These are phyloP conservation scores for Spathaspora arborariae DNA, from an alignment of 805 yeast species.

Conservation along the genomic window DNA sequence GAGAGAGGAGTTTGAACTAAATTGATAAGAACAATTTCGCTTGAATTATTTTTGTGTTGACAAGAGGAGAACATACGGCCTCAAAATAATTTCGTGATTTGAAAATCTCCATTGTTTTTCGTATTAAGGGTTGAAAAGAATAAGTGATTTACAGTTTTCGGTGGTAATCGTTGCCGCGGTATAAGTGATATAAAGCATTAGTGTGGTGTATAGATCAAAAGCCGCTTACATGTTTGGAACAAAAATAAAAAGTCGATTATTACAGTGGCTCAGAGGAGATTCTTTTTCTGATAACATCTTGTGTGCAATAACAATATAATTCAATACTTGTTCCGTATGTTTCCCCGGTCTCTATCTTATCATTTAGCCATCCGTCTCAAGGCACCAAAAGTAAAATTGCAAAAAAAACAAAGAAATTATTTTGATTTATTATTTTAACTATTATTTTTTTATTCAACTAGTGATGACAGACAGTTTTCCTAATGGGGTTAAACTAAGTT, in stretches of 20 bases:
- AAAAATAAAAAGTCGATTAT: not conserved
- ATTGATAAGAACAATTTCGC: slow-evolving; percentile 1
- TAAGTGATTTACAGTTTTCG: not conserved
- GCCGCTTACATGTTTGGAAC: slow-evolving; percentile 1
- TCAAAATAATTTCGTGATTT: not conserved
- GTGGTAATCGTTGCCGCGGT: not conserved
- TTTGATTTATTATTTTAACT: not conserved
- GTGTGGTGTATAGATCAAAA: not conserved
- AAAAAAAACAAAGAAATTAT: not conserved
- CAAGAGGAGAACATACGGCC: slow-evolving; percentile 1
- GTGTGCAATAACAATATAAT: not conserved
- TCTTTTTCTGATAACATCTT: not conserved
- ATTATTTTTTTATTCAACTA: not conserved
- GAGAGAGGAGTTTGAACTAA: not conserved
- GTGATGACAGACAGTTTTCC: not conserved
- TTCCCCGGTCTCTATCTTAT: not conserved
- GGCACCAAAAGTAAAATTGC: not conserved
- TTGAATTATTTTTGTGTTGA: not conserved
- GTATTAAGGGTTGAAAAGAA: not conserved
- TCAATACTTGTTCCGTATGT: not conserved
- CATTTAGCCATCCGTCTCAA: not conserved
- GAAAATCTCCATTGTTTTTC: not conserved
- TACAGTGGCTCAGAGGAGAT: slow-evolving; percentile 1
- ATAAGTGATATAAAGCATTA: not conserved
- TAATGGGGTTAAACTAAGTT: not conserved